These are phyloP conservation scores for Effrenium voratum DNA, from an alignment of 73 alveolate genomes.

Conservation along the genomic window DNA sequence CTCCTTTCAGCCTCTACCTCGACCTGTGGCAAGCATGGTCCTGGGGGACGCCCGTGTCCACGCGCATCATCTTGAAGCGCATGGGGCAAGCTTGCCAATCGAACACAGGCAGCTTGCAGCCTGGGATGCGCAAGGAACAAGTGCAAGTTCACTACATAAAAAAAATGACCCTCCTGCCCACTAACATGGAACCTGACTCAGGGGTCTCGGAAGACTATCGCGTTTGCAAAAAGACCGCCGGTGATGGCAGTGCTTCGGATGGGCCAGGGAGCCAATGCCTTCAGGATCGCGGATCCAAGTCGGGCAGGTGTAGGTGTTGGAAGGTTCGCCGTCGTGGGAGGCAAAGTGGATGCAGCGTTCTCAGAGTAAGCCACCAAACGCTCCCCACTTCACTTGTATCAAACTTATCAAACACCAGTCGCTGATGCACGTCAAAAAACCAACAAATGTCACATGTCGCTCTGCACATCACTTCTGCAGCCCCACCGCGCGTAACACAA, in stretches of 20 bases:
- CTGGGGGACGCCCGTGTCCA: slow-evolving; percentile 72
- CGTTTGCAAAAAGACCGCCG: background rate
- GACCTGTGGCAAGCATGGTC: no score
- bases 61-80: slow-evolving; percentile 84
- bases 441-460: no score
- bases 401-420: background rate
- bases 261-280: slow-evolving; percentile 17
- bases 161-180: no score
- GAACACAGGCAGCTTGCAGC: slow-evolving; percentile 72
- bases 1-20: no score
- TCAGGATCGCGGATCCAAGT: slow-evolving; percentile 83
- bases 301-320: slow-evolving; percentile 70
- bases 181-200: background rate
- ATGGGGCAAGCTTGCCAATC: slow-evolving; percentile 86
- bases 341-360: slow-evolving; percentile 86
- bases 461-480: no score
- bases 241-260: background rate
- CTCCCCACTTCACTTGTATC: no score
- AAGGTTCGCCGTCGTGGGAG: slow-evolving; percentile 82
- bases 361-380: background rate
- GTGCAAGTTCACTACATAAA: background rate
- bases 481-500: no score
- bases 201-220: background rate
- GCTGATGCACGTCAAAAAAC: background rate
- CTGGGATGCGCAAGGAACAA: background rate